A percentile compares a stretch with the other conserved stretches of the same genome.
phyloP scores from a whole-genome alignment of 2,329 filamentous ascomycete species.

The Lachnellula willkommii region DNA sequence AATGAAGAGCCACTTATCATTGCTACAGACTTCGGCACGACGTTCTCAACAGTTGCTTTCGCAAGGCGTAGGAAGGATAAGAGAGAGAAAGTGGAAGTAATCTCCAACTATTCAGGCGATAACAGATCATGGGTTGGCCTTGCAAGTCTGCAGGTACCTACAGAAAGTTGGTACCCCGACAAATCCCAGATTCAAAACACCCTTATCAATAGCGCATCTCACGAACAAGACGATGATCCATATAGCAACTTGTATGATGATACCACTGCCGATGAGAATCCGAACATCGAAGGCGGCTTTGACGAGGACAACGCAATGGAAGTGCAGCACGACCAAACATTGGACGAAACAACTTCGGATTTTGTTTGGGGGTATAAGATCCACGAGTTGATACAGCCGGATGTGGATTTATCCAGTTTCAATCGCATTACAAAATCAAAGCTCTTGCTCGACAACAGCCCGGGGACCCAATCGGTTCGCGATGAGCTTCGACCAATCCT shows the following conservation, averaged over 20 bases:
- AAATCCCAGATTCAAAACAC: neutral
- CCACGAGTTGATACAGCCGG: neutral
- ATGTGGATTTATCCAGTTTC: constrained; percentile 2
- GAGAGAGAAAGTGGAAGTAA: neutral
- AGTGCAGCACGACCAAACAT: neutral
- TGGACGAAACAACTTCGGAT: neutral
- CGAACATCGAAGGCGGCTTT: neutral
- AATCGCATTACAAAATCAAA: constrained; percentile 12
- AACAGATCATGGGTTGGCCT: neutral
- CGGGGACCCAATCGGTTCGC: constrained; percentile 10
- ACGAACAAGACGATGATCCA: neutral
- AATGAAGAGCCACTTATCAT: constrained; percentile 1
- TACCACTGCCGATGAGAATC: neutral
- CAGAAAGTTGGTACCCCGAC: constrained; percentile 10
- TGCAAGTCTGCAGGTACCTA: constrained; percentile 4
- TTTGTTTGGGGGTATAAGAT: constrained; percentile 10
- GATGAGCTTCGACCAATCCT: constrained; percentile 4
- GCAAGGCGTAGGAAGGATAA: neutral
- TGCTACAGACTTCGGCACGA: constrained; percentile 12
- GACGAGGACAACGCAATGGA: constrained; percentile 3
- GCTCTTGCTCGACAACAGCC: constrained; percentile 15
- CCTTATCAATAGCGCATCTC: neutral
- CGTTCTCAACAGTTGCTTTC: constrained; percentile 11
- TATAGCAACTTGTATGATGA: neutral
- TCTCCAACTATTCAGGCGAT: neutral